Evolutionary conservation across 352 stramenopile species (phyloP), one percentile per base, ranked within the genome.

Genomic region (Phytopythium montanum): DNA sequence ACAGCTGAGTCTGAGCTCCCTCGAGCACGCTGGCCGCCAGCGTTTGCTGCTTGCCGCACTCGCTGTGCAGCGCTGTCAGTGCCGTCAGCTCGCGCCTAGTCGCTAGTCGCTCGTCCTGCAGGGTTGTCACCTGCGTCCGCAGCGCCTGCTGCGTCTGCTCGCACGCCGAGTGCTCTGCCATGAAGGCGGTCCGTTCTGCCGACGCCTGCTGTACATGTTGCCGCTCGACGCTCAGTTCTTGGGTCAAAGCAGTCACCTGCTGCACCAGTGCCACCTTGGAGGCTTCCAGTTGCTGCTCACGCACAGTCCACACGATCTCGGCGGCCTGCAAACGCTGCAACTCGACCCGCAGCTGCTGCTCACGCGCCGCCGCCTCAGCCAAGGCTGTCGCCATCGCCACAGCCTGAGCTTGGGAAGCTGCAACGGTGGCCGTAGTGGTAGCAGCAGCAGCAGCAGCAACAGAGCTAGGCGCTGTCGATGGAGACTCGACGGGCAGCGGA

Each of bases 1-100:
- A 44, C 3, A 76, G 39, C 25, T 74, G 70, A 21, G 54, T 61
- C 21, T 67, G 56, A 2, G 80, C 59, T 9, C 38, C 59, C 8
- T 57, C 48, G 5, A 71, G 65, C 25, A 86, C 76, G 18, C 59
- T 57, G 19, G 68, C 57, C 28, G 73, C 68, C 23, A 72, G 63
- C 16, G 65, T 46, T 21, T 49, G 59, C 36, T 77, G 60, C 19
- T 65, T 70, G 19, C 57, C 58, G 45, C 67, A 70, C 13, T 69
- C 60, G 3, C 66, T 59, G 31, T 76, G 69, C 29, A 68, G 55
- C 8, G 60, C 49, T n/a, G 56, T 46, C 4, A 76, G 16, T 2
- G 64, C 29, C 14, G 67, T 55, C 18, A 73, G 26, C 2, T 71
- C 61, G 4, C 56, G 51, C 48, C 56, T 56, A 12, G 63, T 16